Base-by-base conservation (phyloP, 257 asterid genomes). In the Penstemon newberryi region DNA sequence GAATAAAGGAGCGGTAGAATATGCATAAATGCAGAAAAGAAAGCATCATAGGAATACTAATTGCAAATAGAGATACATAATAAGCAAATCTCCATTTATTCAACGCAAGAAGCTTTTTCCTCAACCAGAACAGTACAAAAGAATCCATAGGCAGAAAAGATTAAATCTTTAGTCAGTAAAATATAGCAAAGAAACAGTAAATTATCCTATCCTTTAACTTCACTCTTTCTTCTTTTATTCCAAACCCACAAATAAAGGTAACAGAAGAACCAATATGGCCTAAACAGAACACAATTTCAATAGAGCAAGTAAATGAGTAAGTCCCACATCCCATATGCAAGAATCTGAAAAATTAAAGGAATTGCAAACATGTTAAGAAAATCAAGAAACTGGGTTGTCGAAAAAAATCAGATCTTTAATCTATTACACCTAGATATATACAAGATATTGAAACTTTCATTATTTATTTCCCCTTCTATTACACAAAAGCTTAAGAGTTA, bases 371-470 rank as follows among this genome's bases (percentile, higher is more conserved):
- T 5, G 49, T 50, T 25, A 25, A 66, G 19, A 77, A n/a, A 54
- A 47, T 36, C 5, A 41, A 67, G 54, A 6, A 15, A 56, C 13
- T 41, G 55, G 40, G 6, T 18, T 7, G 11, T 13, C 50, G 36
- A 6, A 67, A 33, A 45, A 60, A 45, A 37, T 52, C 78, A 74
- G 81, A 79, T 81, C 85, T 74, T 68, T 47, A 51, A 69, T 39
- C 69, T 41, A 63, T 8, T 53, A 60, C 38, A 46, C 3, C 2
- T 4, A 7, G 36, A 44, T 6, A 56, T 18, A 58, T 3, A n/a
- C 19, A 8, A 57, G 11, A 47, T 19, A 18, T 7, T 9, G 37
- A 61, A 25, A 50, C 18, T 38, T 36, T 13, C 59, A 69, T 44
- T 18, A 10, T n/a, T 57, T 12, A 33, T 3, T 13, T 33, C 45